Evolutionary conservation across 768 basidiomycete species (phyloP).

Genomic region (Naganishia onofrii): DNA sequence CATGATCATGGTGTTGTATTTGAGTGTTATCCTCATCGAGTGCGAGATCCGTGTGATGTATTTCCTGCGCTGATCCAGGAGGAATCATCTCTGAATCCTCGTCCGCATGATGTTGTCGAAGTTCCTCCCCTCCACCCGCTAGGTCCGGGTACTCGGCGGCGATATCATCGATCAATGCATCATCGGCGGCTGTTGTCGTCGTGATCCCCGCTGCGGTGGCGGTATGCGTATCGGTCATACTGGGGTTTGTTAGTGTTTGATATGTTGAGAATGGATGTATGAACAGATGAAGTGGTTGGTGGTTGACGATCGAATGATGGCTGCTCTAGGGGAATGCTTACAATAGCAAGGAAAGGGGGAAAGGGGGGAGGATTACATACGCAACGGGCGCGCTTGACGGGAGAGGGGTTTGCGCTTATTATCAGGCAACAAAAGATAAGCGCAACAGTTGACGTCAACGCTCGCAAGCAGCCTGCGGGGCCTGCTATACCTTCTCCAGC

Average conservation of each 20-base stretch:
- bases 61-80: no score
- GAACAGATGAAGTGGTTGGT: background rate
- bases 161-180: conserved; percentile 17
- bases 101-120: background rate
- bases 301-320: background rate
- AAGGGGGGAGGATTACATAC: background rate
- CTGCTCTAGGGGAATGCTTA: background rate
- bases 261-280: background rate
- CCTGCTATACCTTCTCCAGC: no score
- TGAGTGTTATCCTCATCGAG: no score
- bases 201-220: background rate
- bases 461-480: no score
- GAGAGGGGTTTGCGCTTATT: background rate
- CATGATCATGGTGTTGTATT: background rate
- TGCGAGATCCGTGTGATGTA: no score
- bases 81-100: background rate
- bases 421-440: background rate
- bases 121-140: background rate
- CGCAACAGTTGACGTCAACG: background rate
- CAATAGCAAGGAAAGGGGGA: background rate
- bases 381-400: background rate
- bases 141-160: conserved; percentile 21
- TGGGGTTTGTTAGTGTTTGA: background rate
- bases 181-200: background rate
- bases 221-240: background rate